phyloP scores from a whole-genome alignment of 2,329 filamentous ascomycete species.

The Magnaporthiopsis rhizophila region DNA sequence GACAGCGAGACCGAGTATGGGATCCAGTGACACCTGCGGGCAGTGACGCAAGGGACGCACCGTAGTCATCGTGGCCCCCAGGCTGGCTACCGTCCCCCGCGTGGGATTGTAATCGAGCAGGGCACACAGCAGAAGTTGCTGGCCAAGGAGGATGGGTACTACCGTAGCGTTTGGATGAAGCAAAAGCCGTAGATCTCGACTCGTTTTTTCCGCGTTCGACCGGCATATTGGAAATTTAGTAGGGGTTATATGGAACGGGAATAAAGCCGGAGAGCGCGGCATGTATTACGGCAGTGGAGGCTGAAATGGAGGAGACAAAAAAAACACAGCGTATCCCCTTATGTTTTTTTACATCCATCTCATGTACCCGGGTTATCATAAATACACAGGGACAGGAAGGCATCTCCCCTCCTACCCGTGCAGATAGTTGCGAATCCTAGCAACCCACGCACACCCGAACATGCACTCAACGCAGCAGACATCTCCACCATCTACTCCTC shows the following conservation, averaged over 20 bases:
- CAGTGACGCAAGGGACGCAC: constrained; percentile 9
- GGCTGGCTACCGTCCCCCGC: constrained; percentile 62
- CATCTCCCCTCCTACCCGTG: no score
- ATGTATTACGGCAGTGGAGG: no score
- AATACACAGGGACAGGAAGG: no score
- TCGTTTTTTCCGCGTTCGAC: no score
- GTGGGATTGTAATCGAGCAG: constrained; percentile 63
- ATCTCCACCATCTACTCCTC: neutral
- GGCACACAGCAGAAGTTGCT: constrained; percentile 67
- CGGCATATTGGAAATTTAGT: no score
- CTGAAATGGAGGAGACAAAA: no score
- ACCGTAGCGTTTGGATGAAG: constrained; percentile 3
- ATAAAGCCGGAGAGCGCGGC: no score
- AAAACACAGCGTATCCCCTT: no score
- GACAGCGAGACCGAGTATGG: constrained; percentile 12
- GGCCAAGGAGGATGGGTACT: constrained; percentile 9
- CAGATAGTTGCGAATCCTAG: no score
- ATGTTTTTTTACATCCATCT: no score
- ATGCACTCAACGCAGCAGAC: neutral
- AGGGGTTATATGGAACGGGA: no score
- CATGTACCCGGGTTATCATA: no score
- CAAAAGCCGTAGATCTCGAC: constrained; percentile 1
- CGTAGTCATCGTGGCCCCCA: constrained; percentile 55
- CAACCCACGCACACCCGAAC: neutral
- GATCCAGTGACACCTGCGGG: constrained; percentile 10